Evolutionary conservation across 179 eudicot species (phyloP), one percentile per base, ranked within the genome.

Genomic region (Amaranthus tricolor): DNA sequence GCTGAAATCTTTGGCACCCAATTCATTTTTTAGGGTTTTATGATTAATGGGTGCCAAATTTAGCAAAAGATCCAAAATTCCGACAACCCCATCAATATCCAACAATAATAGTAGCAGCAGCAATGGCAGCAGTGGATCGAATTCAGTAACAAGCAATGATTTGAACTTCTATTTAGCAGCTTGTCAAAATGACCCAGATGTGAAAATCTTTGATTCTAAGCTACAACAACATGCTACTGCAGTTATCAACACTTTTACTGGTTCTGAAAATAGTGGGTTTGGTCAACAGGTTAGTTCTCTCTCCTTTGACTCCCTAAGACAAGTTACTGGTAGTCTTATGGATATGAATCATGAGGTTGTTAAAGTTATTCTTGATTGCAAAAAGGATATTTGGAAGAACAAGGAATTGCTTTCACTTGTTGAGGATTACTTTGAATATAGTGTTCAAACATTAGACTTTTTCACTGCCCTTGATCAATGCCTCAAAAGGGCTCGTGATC

Each of bases 331-430:
- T 9, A 78, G 77, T 62, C 57, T 86, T 7, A 84, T 88, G 61
- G 91, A 86, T 24, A 86, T 79, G 86, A 86, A 88, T 65, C 82
- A 86, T 45, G 91, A 82, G 20, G 91, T 82, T 12, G 88, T 85
- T 17, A 73, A 67, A 10, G 66, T 86, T 62, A 82, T 88, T 10
- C 74, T 88, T 21, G 81, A 83, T 6, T 81, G 78, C 44, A 86
- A 86, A 59, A 71, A 74, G n/a, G 91, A 88, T 66, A 67, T 88
- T 0, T 88, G 91, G 91, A 86, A 84, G 19, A 84, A 84, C 31
- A 70, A 78, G 14, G 85, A 88, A 44, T 74, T 88, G 72, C 76
- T 85, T 15, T 73, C 78, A 21, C 78, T 88, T 57, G 91, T 88
- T 11, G 83, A 88, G 50, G 91, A 88, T 65, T 88, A 86, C 66